phyloP scores from a whole-genome alignment of 1,284 basidiomycete species.

The Boletellus deceptivus region DNA sequence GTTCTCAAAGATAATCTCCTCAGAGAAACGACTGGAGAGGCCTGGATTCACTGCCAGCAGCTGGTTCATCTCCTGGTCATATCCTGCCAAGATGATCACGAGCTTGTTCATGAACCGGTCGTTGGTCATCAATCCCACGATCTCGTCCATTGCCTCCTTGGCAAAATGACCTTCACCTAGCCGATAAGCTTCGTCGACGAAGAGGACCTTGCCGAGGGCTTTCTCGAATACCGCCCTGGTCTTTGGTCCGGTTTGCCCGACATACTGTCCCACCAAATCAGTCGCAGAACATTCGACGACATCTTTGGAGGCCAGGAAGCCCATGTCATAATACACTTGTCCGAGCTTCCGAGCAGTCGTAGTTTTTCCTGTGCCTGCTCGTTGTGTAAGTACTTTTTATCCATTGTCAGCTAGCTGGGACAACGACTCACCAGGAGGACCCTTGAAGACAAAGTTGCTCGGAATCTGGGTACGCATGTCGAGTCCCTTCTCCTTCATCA shows the following conservation, averaged over 20 bases:
- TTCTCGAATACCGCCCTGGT: conserved; percentile 55
- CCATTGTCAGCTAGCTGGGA: too few relatives aligned
- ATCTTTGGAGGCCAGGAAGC: conserved; percentile 23
- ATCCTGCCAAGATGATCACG: conserved; percentile 65
- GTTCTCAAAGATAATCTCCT: conserved; percentile 54
- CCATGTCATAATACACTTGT: conserved; percentile 34
- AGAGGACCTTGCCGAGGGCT: conserved; percentile 60
- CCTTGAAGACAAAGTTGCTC: conserved; percentile 69
- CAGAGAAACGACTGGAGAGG: conserved; percentile 64
- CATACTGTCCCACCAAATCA: conserved; percentile 63
- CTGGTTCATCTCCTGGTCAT: conserved; percentile 62
- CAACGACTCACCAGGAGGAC: conserved; percentile 47
- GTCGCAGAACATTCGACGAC: conserved; percentile 65
- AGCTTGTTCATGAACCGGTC: conserved; percentile 54
- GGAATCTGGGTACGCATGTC: conserved; percentile 53
- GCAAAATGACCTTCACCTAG: conserved; percentile 60
- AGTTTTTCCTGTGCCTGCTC: conserved; percentile 41
- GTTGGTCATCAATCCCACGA: conserved; percentile 57
- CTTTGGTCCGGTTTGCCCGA: conserved; percentile 68
- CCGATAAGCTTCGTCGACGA: conserved; percentile 67
- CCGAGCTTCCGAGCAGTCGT: conserved; percentile 45
- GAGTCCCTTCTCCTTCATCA: conserved; percentile 40
- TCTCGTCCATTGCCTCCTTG: conserved; percentile 64
- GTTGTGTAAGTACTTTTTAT: conserved; percentile 2
- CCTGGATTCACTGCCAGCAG: conserved; percentile 58